Conservation (phyloP, 805 yeast species). For the Sporopachydermia quercuum region DNA sequence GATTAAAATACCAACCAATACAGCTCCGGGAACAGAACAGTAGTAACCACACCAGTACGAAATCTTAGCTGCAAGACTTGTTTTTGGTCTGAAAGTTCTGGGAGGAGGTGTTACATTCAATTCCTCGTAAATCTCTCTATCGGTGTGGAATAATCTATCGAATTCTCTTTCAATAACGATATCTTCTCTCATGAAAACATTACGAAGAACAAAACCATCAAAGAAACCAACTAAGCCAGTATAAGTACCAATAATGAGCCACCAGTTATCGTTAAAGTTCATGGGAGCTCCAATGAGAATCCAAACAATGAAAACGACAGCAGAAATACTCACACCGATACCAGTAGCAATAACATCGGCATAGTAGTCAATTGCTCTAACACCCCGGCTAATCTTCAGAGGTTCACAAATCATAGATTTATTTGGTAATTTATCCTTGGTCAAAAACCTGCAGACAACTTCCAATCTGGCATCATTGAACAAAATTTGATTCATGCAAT, state of each 20-base stretch:
- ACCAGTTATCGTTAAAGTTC: constrained; percentile 26
- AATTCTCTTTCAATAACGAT: constrained; percentile 13
- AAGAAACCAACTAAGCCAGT: constrained; percentile 29
- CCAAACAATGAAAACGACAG: constrained; percentile 23
- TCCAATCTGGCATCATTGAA: constrained; percentile 20
- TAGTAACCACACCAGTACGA: constrained; percentile 15
- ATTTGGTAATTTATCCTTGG: constrained; percentile 15
- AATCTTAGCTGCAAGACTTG: constrained; percentile 5
- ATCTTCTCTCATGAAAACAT: constrained; percentile 20
- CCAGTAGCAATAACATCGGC: constrained; percentile 30
- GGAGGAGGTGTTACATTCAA: constrained; percentile 13
- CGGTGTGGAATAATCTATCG: constrained; percentile 17
- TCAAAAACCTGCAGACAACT: constrained; percentile 10
- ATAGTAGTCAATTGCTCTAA: constrained; percentile 21
- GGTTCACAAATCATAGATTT: constrained; percentile 12
- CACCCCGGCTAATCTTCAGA: constrained; percentile 10
- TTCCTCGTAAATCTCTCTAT: constrained; percentile 17
- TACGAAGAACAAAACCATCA: constrained; percentile 28
- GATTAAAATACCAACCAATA: constrained; percentile 15
- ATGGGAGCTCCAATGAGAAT: constrained; percentile 22
- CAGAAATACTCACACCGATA: constrained; percentile 22
- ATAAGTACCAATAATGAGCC: constrained; percentile 32
- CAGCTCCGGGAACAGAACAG: constrained; percentile 22
- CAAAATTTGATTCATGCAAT: constrained; percentile 11
- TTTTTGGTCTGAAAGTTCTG: constrained; percentile 4